phyloP scores from a whole-genome alignment of 768 basidiomycete genomes.

The Hysterangium stoloniferum region DNA sequence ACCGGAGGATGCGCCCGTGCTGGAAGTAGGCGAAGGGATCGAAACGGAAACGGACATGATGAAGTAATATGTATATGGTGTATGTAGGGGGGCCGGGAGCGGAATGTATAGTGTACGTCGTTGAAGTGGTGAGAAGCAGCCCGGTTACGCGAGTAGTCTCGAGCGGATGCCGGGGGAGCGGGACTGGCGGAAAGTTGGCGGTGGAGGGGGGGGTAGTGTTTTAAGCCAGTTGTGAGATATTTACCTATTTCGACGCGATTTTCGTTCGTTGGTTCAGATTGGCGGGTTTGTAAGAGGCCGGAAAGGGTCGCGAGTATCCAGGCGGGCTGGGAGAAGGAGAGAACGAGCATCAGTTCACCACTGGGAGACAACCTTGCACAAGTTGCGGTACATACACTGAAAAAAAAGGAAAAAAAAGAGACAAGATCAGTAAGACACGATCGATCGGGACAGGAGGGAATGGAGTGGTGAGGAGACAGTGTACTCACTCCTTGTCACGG shows the following conservation, averaged over 20 bases:
- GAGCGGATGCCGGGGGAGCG: constrained; percentile 5
- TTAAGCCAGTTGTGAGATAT: constrained; percentile 21
- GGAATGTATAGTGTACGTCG: no score
- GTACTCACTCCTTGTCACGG: constrained; percentile 9
- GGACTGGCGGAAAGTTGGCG: constrained; percentile 22
- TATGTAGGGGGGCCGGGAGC: no score
- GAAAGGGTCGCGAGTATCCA: constrained; percentile 82
- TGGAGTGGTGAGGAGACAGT: background rate
- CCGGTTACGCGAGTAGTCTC: constrained; percentile 9
- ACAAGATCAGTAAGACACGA: background rate
- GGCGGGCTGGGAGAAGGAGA: constrained; percentile 3
- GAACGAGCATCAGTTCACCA: background rate
- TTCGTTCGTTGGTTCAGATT: constrained; percentile 30
- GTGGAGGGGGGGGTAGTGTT: constrained; percentile 40
- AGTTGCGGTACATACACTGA: background rate
- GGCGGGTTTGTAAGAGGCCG: constrained; percentile 62
- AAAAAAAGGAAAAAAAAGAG: background rate
- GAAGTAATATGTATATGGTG: no score
- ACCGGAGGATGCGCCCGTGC: constrained; percentile 7
- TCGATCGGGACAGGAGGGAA: background rate
- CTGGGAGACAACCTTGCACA: background rate
- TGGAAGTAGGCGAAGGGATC: constrained; percentile 8
- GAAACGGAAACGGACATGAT: constrained; percentile 16
- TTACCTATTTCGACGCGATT: no score
- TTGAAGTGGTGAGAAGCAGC: no score